Base-by-base conservation (phyloP, 2,329 filamentous ascomycete species). In the Pseudopyricularia javanii region DNA sequence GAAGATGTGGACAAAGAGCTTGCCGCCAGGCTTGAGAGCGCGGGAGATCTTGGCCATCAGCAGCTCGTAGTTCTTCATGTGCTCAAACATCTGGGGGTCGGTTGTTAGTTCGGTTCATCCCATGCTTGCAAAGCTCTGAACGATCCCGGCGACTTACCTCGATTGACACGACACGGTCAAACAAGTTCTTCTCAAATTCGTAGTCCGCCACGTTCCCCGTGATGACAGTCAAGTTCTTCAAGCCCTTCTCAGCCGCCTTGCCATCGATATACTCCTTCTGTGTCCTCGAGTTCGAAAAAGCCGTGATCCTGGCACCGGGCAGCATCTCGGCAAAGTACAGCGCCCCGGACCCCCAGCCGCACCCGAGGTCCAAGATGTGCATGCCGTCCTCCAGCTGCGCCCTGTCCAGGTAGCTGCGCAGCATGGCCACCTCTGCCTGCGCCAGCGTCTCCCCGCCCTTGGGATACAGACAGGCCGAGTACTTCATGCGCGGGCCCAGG, bases 1-100 rank as follows among this genome's bases (percentile, higher is more conserved):
- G 60, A 87, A 86, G 52, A 85, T 78, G 59, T 87, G 83, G 54
- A 86, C 78, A 60, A 87, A 86, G 14, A 86, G 69, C 66, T 85
- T 85, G 4, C 83, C 84, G 1, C 72, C 71, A 0, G 80, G 76
- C 58, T 78, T 82, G 52, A 87, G 68, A 3, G 81, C 74, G 30
- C 74, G 70, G 3, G 73, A 62, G 15, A 86, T 68, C 64, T 87
- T 87, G 45, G 74, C 73, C 68, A 87, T 77, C 24, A 87, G 74
- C 12, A 80, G 68, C 56, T 83, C 76, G 65, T 87, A 86, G 64
- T 87, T 87, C 64, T 87, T 87, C 83, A 87, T 86, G 65, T 87
- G 84, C 63, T 87, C 83, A 61, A 88, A 86, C 12, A 87, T 72
- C 73, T 86, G 37, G 30, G n/a, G 17, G 9, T 50, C 8, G 11